Conservation (phyloP, 345 rosid species). For the Psidium friedrichsthalianum region DNA sequence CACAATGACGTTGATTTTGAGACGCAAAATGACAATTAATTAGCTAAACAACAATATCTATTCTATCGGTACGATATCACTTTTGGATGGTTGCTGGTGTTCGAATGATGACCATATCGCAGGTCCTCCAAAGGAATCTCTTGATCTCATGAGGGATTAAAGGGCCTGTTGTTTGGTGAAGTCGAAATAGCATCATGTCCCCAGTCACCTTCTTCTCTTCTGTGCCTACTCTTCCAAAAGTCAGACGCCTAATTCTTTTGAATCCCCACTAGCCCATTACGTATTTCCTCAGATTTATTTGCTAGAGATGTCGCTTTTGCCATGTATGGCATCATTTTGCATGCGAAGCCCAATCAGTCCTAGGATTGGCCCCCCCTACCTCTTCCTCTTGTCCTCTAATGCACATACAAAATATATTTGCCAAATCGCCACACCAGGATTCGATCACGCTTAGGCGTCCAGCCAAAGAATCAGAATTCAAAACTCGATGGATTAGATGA, state of each 20-base stretch:
- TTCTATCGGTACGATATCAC: background rate
- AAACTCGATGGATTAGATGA: background rate
- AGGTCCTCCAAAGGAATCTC: background rate
- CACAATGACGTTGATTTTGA: too few species aligned
- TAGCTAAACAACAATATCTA: too few species aligned
- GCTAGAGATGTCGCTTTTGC: background rate
- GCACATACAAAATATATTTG: background rate
- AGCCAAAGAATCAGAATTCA: background rate
- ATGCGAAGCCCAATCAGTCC: background rate
- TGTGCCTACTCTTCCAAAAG: background rate
- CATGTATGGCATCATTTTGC: background rate
- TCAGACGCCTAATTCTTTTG: background rate
- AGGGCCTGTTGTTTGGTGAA: background rate
- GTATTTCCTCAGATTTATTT: background rate
- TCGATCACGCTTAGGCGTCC: background rate
- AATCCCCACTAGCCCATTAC: background rate
- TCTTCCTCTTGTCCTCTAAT: background rate
- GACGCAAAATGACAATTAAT: too few species aligned
- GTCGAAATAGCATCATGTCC: background rate
- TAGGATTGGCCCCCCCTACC: background rate
- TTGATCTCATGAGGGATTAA: background rate
- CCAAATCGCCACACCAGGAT: background rate
- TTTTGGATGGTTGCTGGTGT: background rate
- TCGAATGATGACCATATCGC: background rate
- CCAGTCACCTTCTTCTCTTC: background rate